Conservation (phyloP, 768 basidiomycete genomes). For the Rickenella mellea region DNA sequence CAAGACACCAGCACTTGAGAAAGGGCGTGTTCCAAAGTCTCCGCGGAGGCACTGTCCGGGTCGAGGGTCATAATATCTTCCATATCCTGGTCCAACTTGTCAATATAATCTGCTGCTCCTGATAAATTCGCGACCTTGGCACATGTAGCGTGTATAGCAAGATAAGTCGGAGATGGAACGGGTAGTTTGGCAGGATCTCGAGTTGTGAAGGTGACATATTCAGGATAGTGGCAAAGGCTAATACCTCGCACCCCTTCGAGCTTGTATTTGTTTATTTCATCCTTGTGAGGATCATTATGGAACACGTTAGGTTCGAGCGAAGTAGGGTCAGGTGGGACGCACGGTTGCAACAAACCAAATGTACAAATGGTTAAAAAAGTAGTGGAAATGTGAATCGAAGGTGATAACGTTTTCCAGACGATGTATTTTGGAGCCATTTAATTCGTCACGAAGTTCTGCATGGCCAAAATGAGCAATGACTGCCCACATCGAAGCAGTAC, state of each 20-base stretch:
- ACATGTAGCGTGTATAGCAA: conserved; percentile 23
- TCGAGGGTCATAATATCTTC: too few relatives aligned
- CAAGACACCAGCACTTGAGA: too few relatives aligned
- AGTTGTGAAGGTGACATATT: conserved; percentile 19
- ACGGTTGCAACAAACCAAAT: too few relatives aligned
- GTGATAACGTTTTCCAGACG: conserved; percentile 12
- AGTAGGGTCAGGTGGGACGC: too few relatives aligned
- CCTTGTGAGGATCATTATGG: too few relatives aligned
- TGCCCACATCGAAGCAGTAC: conserved; percentile 10
- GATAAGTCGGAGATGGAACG: conserved; percentile 19
- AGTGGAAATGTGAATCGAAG: not conserved
- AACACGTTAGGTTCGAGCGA: too few relatives aligned
- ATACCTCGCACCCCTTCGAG: too few relatives aligned
- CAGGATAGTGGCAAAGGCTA: too few relatives aligned
- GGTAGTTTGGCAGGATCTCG: conserved; percentile 15
- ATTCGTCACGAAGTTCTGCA: conserved; percentile 9
- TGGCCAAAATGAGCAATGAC: conserved; percentile 12
- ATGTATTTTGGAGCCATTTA: conserved; percentile 19
- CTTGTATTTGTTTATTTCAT: conserved; percentile 4
- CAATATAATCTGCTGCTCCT: conserved; percentile 21
- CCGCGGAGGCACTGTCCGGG: too few relatives aligned
- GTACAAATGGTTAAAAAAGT: conserved; percentile 1
- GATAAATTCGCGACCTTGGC: conserved; percentile 23
- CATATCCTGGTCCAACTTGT: too few relatives aligned
- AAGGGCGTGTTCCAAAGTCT: too few relatives aligned